Evolutionary conservation across 495 filamentous ascomycete genomes (phyloP).

Genomic region (Hypoxylon lienhwacheense): DNA sequence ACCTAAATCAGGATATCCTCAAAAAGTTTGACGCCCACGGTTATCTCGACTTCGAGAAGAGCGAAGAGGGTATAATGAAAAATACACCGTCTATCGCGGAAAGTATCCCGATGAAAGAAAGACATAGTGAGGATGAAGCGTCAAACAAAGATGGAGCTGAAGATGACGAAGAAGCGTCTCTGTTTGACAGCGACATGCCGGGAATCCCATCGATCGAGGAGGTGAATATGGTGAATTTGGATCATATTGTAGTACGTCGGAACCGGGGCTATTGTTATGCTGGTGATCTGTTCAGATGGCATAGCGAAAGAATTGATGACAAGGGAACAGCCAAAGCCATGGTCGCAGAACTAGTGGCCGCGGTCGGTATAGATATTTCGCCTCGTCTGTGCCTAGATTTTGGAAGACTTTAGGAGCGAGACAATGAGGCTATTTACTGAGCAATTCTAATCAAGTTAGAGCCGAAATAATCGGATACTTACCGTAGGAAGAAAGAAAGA

Average conservation of each 20-base stretch:
- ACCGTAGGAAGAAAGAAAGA: no score
- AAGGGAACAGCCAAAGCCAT: conserved; percentile 55
- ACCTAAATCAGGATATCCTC: conserved; percentile 66
- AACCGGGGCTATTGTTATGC: conserved; percentile 36
- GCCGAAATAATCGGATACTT: not conserved
- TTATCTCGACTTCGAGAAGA: conserved; percentile 66
- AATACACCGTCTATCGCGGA: conserved; percentile 19
- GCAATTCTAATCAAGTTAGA: not conserved
- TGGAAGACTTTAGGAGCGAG: conserved; percentile 4
- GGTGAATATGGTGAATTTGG: conserved; percentile 64
- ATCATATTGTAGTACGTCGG: conserved; percentile 48
- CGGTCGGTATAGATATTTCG: conserved; percentile 69
- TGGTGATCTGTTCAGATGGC: conserved; percentile 68
- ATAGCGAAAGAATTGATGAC: conserved; percentile 46
- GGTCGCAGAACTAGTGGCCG: conserved; percentile 76
- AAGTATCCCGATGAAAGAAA: conserved; percentile 39
- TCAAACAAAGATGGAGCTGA: conserved; percentile 21
- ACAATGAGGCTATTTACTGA: no score
- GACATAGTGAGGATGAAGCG: conserved; percentile 28
- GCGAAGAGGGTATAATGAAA: conserved; percentile 41
- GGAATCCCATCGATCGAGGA: conserved; percentile 70
- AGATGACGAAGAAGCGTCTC: conserved; percentile 50
- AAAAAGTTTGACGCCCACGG: conserved; percentile 63
- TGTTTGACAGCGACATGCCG: conserved; percentile 74
- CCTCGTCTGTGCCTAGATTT: conserved; percentile 55